Evolutionary conservation across 1,139 yeast genomes (phyloP).

Genomic region (Nematodospora anomalae): DNA sequence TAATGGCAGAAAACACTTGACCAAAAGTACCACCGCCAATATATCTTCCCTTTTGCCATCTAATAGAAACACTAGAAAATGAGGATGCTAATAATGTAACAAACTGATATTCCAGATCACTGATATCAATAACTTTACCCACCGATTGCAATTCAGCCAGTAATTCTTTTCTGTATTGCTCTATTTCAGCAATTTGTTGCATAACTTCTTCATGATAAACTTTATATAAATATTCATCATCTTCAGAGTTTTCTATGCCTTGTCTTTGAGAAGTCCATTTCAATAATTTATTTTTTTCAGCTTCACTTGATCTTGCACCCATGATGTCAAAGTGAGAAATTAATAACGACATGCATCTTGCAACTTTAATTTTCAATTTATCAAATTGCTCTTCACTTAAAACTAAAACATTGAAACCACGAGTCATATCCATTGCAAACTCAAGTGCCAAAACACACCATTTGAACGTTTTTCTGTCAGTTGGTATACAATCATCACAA

Average conservation of each 20-base stretch:
- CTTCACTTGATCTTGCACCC: constrained; percentile 95
- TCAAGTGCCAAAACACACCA: constrained; percentile 97
- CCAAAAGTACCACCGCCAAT: constrained; percentile 98
- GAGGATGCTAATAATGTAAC: constrained; percentile 86
- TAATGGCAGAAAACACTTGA: constrained; percentile 86
- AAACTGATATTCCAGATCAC: constrained; percentile 84
- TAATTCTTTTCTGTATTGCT: constrained; percentile 51
- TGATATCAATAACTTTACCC: constrained; percentile 87
- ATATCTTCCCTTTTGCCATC: constrained; percentile 96
- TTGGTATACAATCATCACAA: constrained; percentile 92
- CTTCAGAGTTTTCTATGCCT: constrained; percentile 49
- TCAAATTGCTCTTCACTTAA: constrained; percentile 76
- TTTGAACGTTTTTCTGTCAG: constrained; percentile 85
- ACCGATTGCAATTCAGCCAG: constrained; percentile 55
- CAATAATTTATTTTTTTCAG: constrained; percentile 58
- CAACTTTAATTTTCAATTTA: constrained; percentile 75
- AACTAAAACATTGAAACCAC: constrained; percentile 85
- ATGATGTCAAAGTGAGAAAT: constrained; percentile 96
- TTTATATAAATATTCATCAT: constrained; percentile 58
- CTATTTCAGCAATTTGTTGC: constrained; percentile 60
- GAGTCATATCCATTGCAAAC: constrained; percentile 93
- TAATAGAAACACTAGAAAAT: constrained; percentile 83
- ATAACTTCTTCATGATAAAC: constrained; percentile 60
- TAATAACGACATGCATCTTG: constrained; percentile 89
- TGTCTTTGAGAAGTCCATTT: constrained; percentile 50